Evolutionary conservation across 2,329 filamentous ascomycete genomes (phyloP).

Genomic region (Ophiostoma sp.): DNA sequence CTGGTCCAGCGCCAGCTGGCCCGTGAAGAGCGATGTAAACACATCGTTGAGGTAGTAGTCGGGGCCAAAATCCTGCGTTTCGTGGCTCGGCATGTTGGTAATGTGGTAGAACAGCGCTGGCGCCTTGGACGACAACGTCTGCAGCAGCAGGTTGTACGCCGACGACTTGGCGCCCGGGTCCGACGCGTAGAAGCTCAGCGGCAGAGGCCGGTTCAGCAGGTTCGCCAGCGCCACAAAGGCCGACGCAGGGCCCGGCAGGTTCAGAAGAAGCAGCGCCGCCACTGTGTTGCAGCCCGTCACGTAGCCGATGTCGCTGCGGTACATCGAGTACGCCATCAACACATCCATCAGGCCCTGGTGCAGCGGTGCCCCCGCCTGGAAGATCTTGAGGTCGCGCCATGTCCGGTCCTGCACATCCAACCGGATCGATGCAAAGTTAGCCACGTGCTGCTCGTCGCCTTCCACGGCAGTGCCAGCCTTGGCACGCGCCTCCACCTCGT

Average conservation of each 20-base stretch:
- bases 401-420: conserved; percentile 59
- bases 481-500: conserved; percentile 54
- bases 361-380: conserved; percentile 59
- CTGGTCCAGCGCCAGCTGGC: conserved; percentile 60
- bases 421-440: conserved; percentile 59
- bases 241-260: conserved; percentile 56
- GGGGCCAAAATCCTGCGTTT: conserved; percentile 30
- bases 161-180: conserved; percentile 64
- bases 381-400: conserved; percentile 68
- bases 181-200: conserved; percentile 67
- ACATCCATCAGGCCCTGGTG: conserved; percentile 65
- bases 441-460: conserved; percentile 51
- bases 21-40: conserved; percentile 61
- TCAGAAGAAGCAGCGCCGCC: conserved; percentile 67
- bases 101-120: conserved; percentile 60
- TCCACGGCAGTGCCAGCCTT: conserved; percentile 45
- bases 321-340: conserved; percentile 73
- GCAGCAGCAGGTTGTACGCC: conserved; percentile 63
- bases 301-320: conserved; percentile 75
- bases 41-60: conserved; percentile 54
- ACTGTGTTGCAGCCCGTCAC: conserved; percentile 70
- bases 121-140: conserved; percentile 60
- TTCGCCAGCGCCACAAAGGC: conserved; percentile 71
- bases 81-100: conserved; percentile 42
- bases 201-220: conserved; percentile 67